Percentiles rank a stretch among this genome's conserved stretches.
Conservation (phyloP, 1,284 basidiomycete genomes). For the Schizopora paradoxa region DNA sequence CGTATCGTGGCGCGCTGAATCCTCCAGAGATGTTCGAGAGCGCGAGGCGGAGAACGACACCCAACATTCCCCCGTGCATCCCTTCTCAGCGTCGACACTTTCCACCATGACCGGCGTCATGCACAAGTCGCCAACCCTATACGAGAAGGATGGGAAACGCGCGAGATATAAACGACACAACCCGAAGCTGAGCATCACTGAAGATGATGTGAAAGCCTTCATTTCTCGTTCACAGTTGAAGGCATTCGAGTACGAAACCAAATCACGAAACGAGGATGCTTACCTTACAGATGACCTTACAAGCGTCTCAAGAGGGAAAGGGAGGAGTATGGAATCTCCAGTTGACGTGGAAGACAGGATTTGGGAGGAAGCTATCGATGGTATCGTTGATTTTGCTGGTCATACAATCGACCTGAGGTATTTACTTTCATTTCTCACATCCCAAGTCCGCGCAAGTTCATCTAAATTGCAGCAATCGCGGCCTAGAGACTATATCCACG, state of each 20-base stretch:
- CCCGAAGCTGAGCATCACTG: background rate
- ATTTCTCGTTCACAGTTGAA: no score
- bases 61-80: slow-evolving; percentile 17
- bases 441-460: background rate
- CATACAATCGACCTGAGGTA: slow-evolving; percentile 38
- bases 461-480: slow-evolving; percentile 23
- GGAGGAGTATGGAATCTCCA: background rate
- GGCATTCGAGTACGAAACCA: background rate
- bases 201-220: background rate
- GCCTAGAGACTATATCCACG: slow-evolving; percentile 37
- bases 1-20: background rate
- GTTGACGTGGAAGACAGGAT: slow-evolving; percentile 27
- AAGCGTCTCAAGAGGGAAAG: background rate
- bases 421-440: slow-evolving; percentile 19
- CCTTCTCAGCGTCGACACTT: slow-evolving; percentile 23
- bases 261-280: background rate
- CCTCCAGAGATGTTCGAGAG: background rate
- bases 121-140: slow-evolving; percentile 20
- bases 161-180: slow-evolving; percentile 9
- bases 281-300: background rate
- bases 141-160: slow-evolving; percentile 18
- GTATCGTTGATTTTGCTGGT: slow-evolving; percentile 33
- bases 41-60: background rate
- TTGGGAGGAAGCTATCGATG: slow-evolving; percentile 39
- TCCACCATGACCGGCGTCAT: no score